phyloP scores from a whole-genome alignment of 2,329 filamentous ascomycete species.

The Cladosporium sp. region DNA sequence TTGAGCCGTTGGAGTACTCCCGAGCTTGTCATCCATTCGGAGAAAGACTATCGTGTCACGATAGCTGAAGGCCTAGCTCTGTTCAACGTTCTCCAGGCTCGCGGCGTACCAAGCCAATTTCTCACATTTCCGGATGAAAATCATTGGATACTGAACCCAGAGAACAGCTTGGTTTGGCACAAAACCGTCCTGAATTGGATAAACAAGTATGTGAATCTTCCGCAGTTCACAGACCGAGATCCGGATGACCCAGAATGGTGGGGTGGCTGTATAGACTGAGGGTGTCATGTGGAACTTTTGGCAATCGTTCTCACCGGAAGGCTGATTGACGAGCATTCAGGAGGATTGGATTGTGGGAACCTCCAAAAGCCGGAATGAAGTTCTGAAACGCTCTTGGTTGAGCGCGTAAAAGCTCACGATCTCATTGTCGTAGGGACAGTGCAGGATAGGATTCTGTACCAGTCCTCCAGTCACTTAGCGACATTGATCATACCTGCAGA shows the following conservation, averaged over 20 bases:
- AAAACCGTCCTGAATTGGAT: conserved; percentile 79
- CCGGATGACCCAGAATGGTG: conserved; percentile 22
- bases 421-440: too few relatives aligned
- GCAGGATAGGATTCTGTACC: too few relatives aligned
- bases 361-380: too few relatives aligned
- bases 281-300: too few relatives aligned
- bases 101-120: conserved; percentile 73
- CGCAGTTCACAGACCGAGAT: conserved; percentile 42
- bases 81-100: conserved; percentile 81
- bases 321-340: too few relatives aligned
- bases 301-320: too few relatives aligned
- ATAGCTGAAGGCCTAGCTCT: conserved; percentile 81
- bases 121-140: conserved; percentile 79
- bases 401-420: too few relatives aligned
- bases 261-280: background rate
- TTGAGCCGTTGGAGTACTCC: conserved; percentile 77
- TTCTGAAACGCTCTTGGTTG: too few relatives aligned
- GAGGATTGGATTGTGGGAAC: too few relatives aligned
- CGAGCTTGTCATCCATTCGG: conserved; percentile 85
- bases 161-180: conserved; percentile 91
- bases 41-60: conserved; percentile 84
- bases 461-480: too few relatives aligned
- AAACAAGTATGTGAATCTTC: conserved; percentile 58
- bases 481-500: too few relatives aligned
- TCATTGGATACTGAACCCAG: conserved; percentile 84